Percentiles rank a stretch among this genome's conserved stretches.
phyloP scores from a whole-genome alignment of 306 rosid genomes.

The Ormosia semicastrata region DNA sequence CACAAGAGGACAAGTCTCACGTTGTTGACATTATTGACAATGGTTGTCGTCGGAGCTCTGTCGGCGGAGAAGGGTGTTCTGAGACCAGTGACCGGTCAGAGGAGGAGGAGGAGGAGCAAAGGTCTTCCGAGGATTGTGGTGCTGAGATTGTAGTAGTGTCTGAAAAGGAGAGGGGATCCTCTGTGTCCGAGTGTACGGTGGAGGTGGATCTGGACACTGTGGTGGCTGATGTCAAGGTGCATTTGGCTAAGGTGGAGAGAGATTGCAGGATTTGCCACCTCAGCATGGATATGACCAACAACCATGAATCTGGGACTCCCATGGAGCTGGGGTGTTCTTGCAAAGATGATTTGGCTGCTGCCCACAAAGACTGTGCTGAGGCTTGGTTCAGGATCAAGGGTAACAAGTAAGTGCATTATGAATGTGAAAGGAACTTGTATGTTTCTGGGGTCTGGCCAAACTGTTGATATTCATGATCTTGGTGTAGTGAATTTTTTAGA shows the following conservation, averaged over 20 bases:
- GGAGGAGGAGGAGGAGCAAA: conserved; percentile 32
- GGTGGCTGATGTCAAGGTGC: conserved; percentile 34
- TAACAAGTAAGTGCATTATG: conserved; percentile 51
- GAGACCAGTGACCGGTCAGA: neutral
- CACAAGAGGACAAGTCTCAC: conserved; percentile 28
- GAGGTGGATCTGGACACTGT: conserved; percentile 55
- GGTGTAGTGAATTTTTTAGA: neutral
- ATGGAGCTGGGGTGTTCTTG: conserved; percentile 79
- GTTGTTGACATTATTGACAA: conserved; percentile 25
- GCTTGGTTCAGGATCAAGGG: conserved; percentile 79
- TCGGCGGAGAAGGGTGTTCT: neutral
- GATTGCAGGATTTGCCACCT: conserved; percentile 60
- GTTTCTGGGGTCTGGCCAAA: neutral
- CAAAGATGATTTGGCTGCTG: conserved; percentile 79
- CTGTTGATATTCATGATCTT: neutral
- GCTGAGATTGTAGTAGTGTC: conserved; percentile 43
- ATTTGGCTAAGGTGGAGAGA: conserved; percentile 53
- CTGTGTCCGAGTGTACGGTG: conserved; percentile 37
- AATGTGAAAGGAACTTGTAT: too few relatives aligned
- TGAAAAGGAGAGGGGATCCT: conserved; percentile 41
- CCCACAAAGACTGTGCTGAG: conserved; percentile 76
- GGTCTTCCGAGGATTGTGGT: conserved; percentile 3
- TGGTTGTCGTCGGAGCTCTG: conserved; percentile 36
- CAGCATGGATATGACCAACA: conserved; percentile 56
- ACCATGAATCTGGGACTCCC: conserved; percentile 58